Percentiles rank a stretch among this genome's conserved stretches.
Conservation (phyloP, 163 green algal genomes). For the Volvox carteri region DNA sequence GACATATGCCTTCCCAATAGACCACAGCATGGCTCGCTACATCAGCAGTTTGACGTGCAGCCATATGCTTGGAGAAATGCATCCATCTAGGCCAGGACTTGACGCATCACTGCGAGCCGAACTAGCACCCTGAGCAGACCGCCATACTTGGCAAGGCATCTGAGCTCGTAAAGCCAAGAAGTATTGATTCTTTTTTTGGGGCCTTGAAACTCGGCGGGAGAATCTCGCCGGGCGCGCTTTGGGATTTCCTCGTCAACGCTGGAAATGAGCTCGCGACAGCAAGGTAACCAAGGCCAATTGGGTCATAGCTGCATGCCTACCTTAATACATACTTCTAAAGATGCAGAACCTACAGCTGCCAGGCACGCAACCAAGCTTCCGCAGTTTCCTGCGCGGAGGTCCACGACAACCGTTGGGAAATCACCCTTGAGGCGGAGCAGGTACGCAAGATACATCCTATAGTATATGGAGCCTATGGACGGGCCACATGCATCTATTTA, state of each 20-base stretch:
- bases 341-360: not conserved
- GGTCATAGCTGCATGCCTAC: not conserved
- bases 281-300: not conserved
- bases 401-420: not conserved
- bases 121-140: too few relatives aligned
- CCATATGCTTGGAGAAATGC: too few relatives aligned
- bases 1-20: not conserved
- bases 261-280: conserved; percentile 15
- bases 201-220: too few relatives aligned
- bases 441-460: not conserved
- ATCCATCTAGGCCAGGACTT: too few relatives aligned
- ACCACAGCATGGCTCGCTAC: not conserved
- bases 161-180: too few relatives aligned
- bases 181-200: too few relatives aligned
- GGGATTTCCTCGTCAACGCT: conserved; percentile 5
- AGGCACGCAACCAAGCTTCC: conserved; percentile 26
- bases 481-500: not conserved
- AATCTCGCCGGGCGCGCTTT: too few relatives aligned
- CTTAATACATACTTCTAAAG: not conserved
- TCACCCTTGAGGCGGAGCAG: not conserved
- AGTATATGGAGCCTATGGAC: not conserved
- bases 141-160: too few relatives aligned
- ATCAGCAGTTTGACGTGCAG: too few relatives aligned
- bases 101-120: too few relatives aligned
- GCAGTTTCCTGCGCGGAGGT: conserved; percentile 12